Conservation (phyloP, 495 filamentous ascomycete species). For the Astrothelium subdiscretum region DNA sequence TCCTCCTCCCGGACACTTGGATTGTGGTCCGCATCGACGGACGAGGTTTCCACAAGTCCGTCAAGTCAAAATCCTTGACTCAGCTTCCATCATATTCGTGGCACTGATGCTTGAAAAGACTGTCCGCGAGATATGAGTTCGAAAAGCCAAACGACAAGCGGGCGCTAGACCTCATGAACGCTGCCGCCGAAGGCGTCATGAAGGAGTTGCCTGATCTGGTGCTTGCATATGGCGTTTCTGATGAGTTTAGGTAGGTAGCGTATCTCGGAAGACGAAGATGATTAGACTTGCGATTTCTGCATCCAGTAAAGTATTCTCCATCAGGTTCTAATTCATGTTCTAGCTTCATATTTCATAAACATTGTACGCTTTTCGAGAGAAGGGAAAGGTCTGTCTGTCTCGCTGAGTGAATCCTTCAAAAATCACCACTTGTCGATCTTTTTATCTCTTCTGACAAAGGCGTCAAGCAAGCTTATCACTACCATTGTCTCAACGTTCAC, state of each 20-base stretch:
- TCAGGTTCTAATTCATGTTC: neutral
- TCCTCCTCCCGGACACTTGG: conserved; percentile 81
- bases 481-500: conserved; percentile 90
- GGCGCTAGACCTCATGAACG: conserved; percentile 90
- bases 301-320: neutral
- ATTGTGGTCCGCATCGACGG: conserved; percentile 89
- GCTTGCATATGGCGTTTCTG: conserved; percentile 84
- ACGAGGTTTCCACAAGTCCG: conserved; percentile 79
- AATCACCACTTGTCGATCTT: neutral
- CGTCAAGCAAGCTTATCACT: conserved; percentile 67
- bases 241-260: conserved; percentile 66
- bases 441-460: neutral
- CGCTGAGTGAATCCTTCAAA: neutral
- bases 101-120: conserved; percentile 20
- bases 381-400: conserved; percentile 53
- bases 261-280: too few relatives aligned
- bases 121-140: conserved; percentile 55
- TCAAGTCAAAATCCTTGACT: neutral
- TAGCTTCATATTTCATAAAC: conserved; percentile 82
- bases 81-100: neutral
- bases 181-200: conserved; percentile 70
- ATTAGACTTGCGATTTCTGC: neutral
- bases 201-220: conserved; percentile 73
- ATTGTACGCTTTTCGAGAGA: conserved; percentile 71
- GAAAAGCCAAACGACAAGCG: conserved; percentile 83